Percentiles rank a stretch among this genome's conserved stretches.
phyloP scores from a whole-genome alignment of 1,284 basidiomycete genomes.

The Puccinia polysora region DNA sequence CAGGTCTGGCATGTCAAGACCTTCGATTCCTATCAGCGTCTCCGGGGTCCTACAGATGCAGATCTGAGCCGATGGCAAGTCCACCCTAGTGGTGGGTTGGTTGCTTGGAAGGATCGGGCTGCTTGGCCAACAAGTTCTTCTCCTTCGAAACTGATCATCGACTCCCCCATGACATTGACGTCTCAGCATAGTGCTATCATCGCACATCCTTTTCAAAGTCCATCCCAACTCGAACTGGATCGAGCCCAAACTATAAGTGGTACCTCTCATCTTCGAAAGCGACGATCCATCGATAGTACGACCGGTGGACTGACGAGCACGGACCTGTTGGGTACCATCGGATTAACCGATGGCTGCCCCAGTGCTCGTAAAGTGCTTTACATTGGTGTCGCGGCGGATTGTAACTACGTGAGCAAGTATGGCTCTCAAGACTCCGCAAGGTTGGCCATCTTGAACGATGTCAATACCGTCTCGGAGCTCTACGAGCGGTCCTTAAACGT shows the following conservation, averaged over 20 bases:
- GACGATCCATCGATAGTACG: slow-evolving; percentile 53
- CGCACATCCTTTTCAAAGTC: background rate
- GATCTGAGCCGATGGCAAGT: background rate
- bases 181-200: background rate
- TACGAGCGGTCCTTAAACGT: slow-evolving; percentile 50
- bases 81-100: slow-evolving; percentile 23
- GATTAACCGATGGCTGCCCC: slow-evolving; percentile 50
- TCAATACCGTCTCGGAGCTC: slow-evolving; percentile 50
- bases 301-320: slow-evolving; percentile 51
- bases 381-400: slow-evolving; percentile 51
- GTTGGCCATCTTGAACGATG: slow-evolving; percentile 47
- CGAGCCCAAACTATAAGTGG: slow-evolving; percentile 59
- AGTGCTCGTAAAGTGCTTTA: slow-evolving; percentile 48
- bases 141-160: too few relatives aligned
- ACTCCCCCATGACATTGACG: too few relatives aligned
- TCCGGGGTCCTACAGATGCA: slow-evolving; percentile 6
- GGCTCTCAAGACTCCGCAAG: slow-evolving; percentile 31
- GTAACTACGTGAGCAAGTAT: slow-evolving; percentile 48
- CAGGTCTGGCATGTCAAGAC: slow-evolving; percentile 24
- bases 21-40: background rate
- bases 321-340: slow-evolving; percentile 46
- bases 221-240: slow-evolving; percentile 54
- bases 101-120: slow-evolving; percentile 29
- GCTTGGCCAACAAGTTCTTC: too few relatives aligned
- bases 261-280: slow-evolving; percentile 55